These are phyloP conservation scores for Microsporum ferrugineum DNA, from an alignment of 2,329 filamentous ascomycete species.

Conservation along the genomic window DNA sequence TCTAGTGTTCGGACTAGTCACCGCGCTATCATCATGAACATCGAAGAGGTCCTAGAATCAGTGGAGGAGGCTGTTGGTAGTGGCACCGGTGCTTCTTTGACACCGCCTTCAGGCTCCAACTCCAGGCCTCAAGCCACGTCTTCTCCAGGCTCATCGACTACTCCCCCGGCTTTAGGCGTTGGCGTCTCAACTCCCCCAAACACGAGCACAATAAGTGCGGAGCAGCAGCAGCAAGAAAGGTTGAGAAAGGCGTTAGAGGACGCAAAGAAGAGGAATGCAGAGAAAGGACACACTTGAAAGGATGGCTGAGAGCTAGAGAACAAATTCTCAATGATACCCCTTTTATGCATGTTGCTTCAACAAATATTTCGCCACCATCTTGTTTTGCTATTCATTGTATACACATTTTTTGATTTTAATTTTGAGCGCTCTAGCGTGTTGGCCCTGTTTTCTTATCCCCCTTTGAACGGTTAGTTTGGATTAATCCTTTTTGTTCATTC, in stretches of 20 bases:
- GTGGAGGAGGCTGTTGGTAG: not conserved
- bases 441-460: not conserved
- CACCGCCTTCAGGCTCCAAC: not conserved
- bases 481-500: not conserved
- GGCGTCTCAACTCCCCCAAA: not conserved
- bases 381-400: not conserved
- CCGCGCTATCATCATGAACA: conserved; percentile 25
- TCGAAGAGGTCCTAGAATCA: conserved; percentile 30
- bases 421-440: not conserved
- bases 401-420: not conserved
- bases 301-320: not conserved
- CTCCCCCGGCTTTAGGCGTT: not conserved
- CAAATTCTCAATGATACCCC: not conserved
- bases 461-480: not conserved
- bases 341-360: not conserved
- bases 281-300: conserved; percentile 11
- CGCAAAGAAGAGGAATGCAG: conserved; percentile 44
- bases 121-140: not conserved
- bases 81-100: not conserved
- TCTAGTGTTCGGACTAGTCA: conserved; percentile 32
- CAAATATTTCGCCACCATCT: not conserved
- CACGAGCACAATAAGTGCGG: conserved; percentile 1
- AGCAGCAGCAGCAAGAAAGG: conserved; percentile 36
- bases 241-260: conserved; percentile 42
- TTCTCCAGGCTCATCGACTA: not conserved